Conservation (phyloP, 192 early-diverging fungal genomes). For the Bifiguratus adelaidae region DNA sequence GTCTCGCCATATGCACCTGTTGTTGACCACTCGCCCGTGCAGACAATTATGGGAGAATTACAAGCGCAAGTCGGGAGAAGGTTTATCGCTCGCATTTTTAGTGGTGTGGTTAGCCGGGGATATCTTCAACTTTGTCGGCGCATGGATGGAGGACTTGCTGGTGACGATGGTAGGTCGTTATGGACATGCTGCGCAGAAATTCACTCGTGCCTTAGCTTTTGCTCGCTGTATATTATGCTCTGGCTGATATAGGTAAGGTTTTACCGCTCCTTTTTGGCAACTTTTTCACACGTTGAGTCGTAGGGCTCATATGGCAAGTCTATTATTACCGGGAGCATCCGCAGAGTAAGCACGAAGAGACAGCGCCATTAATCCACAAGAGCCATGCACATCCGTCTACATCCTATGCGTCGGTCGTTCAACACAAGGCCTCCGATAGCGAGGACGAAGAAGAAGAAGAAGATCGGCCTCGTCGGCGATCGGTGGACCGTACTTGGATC, state of each 20-base stretch:
- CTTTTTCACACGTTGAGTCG: too few relatives aligned
- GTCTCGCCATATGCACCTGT: neutral
- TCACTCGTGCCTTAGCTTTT: slow-evolving; percentile 21
- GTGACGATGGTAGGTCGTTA: slow-evolving; percentile 48
- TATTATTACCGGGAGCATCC: slow-evolving; percentile 43
- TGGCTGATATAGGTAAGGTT: slow-evolving; percentile 46
- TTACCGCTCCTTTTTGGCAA: neutral
- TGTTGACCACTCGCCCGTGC: neutral
- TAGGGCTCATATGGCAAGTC: slow-evolving; percentile 52
- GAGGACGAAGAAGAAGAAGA: neutral
- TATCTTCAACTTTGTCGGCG: slow-evolving; percentile 61
- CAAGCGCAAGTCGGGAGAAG: slow-evolving; percentile 62
- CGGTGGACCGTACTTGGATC: too few relatives aligned
- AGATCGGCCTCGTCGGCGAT: slow-evolving; percentile 5
- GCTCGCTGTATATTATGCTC: slow-evolving; percentile 59
- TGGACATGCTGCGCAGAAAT: neutral
- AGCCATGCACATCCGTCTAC: slow-evolving; percentile 5
- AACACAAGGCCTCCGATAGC: neutral
- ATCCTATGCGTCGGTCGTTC: too few relatives aligned
- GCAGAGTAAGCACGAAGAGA: slow-evolving; percentile 17
- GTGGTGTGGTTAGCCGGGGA: slow-evolving; percentile 73
- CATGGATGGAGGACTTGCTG: slow-evolving; percentile 59
- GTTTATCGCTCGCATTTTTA: slow-evolving; percentile 60
- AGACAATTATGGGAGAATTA: slow-evolving; percentile 76
- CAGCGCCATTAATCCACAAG: slow-evolving; percentile 7